phyloP scores from a whole-genome alignment of 108 stramenopile species.

The Parietichytrium sp. region DNA sequence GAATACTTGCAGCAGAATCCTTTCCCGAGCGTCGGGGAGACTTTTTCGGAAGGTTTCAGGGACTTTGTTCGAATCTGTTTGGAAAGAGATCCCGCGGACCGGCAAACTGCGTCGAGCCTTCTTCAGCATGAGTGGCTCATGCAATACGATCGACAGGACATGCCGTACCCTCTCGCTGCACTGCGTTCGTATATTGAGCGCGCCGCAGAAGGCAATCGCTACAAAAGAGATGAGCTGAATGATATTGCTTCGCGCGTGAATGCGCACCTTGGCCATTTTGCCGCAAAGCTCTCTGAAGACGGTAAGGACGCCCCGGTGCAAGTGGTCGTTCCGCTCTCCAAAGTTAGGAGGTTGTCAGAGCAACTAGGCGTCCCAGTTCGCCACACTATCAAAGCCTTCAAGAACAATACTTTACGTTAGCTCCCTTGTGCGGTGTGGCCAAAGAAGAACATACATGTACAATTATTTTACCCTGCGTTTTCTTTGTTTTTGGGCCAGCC shows the following conservation, averaged over 20 bases:
- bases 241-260: background rate
- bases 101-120: conserved; percentile 52
- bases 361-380: conserved; percentile 22
- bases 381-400: conserved; percentile 19
- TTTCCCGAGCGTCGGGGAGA: background rate
- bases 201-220: background rate
- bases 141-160: background rate
- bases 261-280: conserved; percentile 7
- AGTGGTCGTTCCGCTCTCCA: background rate
- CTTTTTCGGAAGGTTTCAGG: background rate
- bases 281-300: background rate
- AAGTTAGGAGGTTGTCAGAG: background rate
- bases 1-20: conserved; percentile 6
- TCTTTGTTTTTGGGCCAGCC: too few species aligned
- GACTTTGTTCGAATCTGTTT: conserved; percentile 47
- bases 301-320: background rate
- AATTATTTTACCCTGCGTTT: too few species aligned
- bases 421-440: too few species aligned
- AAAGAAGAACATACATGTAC: too few species aligned
- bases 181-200: conserved; percentile 15
- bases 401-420: too few species aligned
- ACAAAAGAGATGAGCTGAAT: conserved; percentile 21
- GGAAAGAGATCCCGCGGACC: conserved; percentile 46
- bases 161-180: background rate
- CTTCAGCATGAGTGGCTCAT: conserved; percentile 55